Percentiles rank a stretch among this genome's conserved stretches.
These are phyloP conservation scores for Ceratocystis smalleyi DNA, from an alignment of 2,329 filamentous ascomycete species.

Conservation along the genomic window DNA sequence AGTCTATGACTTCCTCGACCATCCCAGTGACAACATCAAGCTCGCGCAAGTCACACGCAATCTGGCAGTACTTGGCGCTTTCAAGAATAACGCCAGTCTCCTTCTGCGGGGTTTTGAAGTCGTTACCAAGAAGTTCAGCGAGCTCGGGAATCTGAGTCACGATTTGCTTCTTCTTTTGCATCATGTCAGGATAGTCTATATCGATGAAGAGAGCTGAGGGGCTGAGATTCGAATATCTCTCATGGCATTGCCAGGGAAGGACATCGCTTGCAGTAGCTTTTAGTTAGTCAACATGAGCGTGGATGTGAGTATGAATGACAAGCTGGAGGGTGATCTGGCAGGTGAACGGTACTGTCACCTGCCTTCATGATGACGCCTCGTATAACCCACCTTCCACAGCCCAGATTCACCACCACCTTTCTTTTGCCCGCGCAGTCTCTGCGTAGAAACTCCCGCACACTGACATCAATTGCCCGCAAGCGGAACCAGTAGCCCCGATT, in stretches of 20 bases:
- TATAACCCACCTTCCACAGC: constrained; percentile 66
- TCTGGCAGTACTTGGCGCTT: constrained; percentile 57
- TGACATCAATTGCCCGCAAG: constrained; percentile 64
- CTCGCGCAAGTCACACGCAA: constrained; percentile 68
- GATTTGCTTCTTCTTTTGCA: constrained; percentile 54
- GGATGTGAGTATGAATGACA: neutral
- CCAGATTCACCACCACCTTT: constrained; percentile 69
- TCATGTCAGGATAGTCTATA: constrained; percentile 70
- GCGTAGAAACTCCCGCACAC: constrained; percentile 58
- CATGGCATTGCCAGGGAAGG: constrained; percentile 68
- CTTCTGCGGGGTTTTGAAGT: constrained; percentile 22
- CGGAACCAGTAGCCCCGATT: constrained; percentile 82
- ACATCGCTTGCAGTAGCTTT: constrained; percentile 49
- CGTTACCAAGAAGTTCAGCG: constrained; percentile 23
- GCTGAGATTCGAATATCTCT: constrained; percentile 45
- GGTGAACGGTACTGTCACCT: neutral
- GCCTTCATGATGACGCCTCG: neutral
- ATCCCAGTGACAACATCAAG: constrained; percentile 43
- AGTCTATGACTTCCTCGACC: constrained; percentile 42
- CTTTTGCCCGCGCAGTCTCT: constrained; percentile 29
- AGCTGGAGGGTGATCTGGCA: neutral
- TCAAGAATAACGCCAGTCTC: constrained; percentile 37
- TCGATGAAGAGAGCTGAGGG: constrained; percentile 56
- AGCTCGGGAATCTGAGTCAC: constrained; percentile 50
- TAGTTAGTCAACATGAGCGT: constrained; percentile 6